Evolutionary conservation across 352 stramenopile genomes (phyloP), one percentile per base, ranked within the genome.

Genomic region (Phytophthora quininea): DNA sequence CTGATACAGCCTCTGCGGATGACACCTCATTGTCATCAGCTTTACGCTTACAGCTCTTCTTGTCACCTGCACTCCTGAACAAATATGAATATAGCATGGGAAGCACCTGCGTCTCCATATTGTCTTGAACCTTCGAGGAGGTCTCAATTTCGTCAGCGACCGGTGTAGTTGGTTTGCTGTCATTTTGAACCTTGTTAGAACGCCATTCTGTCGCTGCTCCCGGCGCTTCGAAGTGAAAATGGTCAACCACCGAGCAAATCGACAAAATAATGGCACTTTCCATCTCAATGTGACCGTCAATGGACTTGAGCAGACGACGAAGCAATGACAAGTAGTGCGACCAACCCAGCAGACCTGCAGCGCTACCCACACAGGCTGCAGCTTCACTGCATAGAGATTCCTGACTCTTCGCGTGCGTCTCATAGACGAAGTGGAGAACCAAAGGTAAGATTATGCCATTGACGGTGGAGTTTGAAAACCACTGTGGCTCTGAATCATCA

Each of bases 401-500:
- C 49, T 98, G 93, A 35, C 84, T 84, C 62, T 98, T 98, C 24
- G 89, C 88, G 38, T 96, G 96, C 35, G 84, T 86, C 72, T 99
- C 96, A 68, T 98, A 99, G 54, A 99, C 88, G 42, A 98, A 98
- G 62, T 99, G 97, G 40, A 98, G 80, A 30, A 98, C 87, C 11
- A 99, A 69, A 47, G 98, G 98, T 30, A 99, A 67, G 27, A 99
- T 72, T 19, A 99, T 70, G 72, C 98, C 94, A 62, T 95, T 90
- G 49, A 98, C 84, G 8, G 95, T 95, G 62, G 86, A 94, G 74
- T 95, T 95, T 10, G 80, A 89, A 45, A 97, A 91, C 59, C 73
- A 87, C 54, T 70, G 58, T 0, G 71, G 53, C 1, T 54, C 33
- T n/a, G 40, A 72, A 24, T 32, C 65, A 24, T 75, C 64, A 19